Base-by-base conservation (phyloP, 352 stramenopile genomes). In the Phytophthora europaea region DNA sequence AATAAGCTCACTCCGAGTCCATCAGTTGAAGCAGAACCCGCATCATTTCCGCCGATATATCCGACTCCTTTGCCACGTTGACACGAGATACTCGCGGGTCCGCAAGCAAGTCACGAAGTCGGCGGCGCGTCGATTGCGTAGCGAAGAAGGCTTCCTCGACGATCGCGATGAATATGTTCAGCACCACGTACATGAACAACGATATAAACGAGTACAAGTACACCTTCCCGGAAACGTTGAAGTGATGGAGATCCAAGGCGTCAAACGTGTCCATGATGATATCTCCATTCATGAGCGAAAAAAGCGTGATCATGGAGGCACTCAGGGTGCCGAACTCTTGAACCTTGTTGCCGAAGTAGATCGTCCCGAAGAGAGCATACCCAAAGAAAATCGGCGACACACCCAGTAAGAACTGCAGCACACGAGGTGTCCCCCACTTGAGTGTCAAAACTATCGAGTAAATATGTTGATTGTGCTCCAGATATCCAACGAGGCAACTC, bases 121-220 rank as follows among this genome's bases (percentile, higher is more conserved):
- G 80, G n/a, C 87, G 80, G 2, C 84, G 75, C 31, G 78, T 88
- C 23, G 83, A 83, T 51, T 90, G 82, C 33, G 88, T 94, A n/a
- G 90, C 89, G 63, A 98, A 98, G 80, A 97, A 98, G 28, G 92
- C 88, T 54, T 98, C 91, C 54, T 98, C 93, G 48, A 98, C 88
- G 58, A 98, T 95, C 15, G 91, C 91, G 33, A 98, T 96, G 65
- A 97, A 97, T 61, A 98, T 91, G 67, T 98, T 98, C 55, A 98
- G 82, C 58, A 98, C 93, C 54, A 97, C 89, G 73, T 98, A 98
- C 73, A 98, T 97, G 74, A 98, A 98, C n/a, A 98, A 75, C 63
- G 85, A 81, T 47, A 98, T 94, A 75, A 98, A 98, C 43, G 87
- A 85, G 72, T 96, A 97, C 52, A 97, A 48, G 58, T 95, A 98